Evolutionary conservation across 176 grass and related monocot species (phyloP).

Genomic region (Dactylis glomerata): DNA sequence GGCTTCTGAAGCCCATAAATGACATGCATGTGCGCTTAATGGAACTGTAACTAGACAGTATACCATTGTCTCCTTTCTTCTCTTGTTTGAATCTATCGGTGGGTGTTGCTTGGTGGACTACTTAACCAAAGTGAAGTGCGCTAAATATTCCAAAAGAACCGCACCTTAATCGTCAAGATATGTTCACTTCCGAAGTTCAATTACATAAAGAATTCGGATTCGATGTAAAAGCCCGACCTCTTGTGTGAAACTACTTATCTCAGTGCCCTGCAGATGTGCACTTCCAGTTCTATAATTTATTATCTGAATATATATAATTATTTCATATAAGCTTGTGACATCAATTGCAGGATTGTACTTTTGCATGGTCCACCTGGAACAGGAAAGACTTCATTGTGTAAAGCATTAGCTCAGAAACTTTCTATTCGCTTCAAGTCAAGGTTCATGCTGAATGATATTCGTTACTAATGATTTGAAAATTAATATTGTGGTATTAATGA

Average conservation of each 20-base stretch:
- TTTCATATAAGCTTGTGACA: conserved; percentile 13
- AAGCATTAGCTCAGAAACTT: conserved; percentile 98
- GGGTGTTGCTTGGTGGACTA: conserved; percentile 1
- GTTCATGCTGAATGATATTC: conserved; percentile 36
- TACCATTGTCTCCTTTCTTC: not conserved
- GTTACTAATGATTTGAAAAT: conserved; percentile 1
- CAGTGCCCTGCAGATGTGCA: not conserved
- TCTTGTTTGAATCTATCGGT: not conserved
- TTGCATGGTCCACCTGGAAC: conserved; percentile 99
- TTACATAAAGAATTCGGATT: not conserved
- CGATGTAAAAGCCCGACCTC: not conserved
- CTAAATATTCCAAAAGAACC: not conserved
- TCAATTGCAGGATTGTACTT: conserved; percentile 83
- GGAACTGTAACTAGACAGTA: not conserved
- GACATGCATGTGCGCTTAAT: not conserved
- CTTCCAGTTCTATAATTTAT: conserved; percentile 1
- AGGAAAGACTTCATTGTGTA: conserved; percentile 97
- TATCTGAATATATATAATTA: not conserved
- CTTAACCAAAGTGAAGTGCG: not conserved
- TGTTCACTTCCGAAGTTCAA: not conserved
- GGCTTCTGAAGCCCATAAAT: not conserved
- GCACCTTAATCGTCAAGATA: not conserved
- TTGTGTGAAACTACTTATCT: conserved; percentile 7
- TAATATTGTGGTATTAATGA: conserved; percentile 17
- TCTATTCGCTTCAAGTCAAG: conserved; percentile 89